These are phyloP conservation scores for Dothideomycetidae sp. DNA, from an alignment of 2,329 filamentous ascomycete species.

Conservation along the genomic window DNA sequence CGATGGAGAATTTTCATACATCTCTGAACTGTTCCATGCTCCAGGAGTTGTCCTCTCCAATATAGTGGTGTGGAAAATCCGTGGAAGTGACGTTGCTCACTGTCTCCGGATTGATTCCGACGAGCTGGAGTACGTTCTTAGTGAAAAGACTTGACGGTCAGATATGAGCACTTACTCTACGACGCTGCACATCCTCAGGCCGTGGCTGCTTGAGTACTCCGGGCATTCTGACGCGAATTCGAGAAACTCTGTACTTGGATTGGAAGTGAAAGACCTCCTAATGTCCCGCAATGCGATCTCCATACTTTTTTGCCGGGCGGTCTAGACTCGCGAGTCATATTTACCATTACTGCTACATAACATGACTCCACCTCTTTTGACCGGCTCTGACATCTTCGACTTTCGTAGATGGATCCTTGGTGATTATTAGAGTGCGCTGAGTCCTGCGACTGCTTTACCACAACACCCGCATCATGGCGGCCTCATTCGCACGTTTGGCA, in stretches of 20 bases:
- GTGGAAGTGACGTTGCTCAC: slow-evolving; percentile 78
- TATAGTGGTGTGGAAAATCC: slow-evolving; percentile 84
- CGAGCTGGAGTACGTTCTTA: slow-evolving; percentile 39
- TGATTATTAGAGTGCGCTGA: too few species aligned
- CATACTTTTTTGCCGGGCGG: slow-evolving; percentile 6
- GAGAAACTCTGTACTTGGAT: not conserved
- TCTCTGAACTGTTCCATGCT: slow-evolving; percentile 55
- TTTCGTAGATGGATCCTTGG: not conserved
- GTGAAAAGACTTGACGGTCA: not conserved
- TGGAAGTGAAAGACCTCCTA: not conserved
- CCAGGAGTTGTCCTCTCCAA: slow-evolving; percentile 76
- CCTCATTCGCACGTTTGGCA: slow-evolving; percentile 56
- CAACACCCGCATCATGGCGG: slow-evolving; percentile 44
- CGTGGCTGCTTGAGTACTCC: slow-evolving; percentile 11
- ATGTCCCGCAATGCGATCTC: not conserved
- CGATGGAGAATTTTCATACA: slow-evolving; percentile 25
- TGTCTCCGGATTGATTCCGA: slow-evolving; percentile 79
- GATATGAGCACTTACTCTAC: slow-evolving; percentile 26
- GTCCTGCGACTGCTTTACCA: slow-evolving; percentile 9
- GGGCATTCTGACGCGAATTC: slow-evolving; percentile 17
- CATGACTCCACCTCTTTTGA: slow-evolving; percentile 12
- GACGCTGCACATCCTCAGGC: slow-evolving; percentile 43
- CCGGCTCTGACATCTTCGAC: slow-evolving; percentile 27
- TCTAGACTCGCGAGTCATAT: not conserved
- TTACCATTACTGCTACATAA: not conserved